Base-by-base conservation (phyloP, 306 rosid species). In the Ochetophila trinervis region DNA sequence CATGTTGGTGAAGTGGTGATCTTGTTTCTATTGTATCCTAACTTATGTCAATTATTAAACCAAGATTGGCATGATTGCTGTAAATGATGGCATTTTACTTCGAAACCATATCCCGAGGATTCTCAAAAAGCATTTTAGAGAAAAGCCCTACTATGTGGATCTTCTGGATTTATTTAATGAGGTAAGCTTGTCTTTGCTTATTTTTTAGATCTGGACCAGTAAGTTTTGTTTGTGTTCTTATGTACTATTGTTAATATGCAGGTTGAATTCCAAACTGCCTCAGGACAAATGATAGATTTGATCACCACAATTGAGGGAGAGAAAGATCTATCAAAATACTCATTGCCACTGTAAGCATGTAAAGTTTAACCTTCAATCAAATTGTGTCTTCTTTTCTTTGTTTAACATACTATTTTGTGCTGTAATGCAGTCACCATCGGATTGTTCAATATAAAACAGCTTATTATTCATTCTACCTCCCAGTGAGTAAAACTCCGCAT, bases 241-340 rank as follows among this genome's bases (percentile, higher is more conserved):
- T 7, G n/a, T 17, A 52, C 30, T 50, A 50, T 44, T 55, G 27
- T 70, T 12, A 4, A 69, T 67, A 24, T 49, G 44, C 69, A 91
- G 95, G 99, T 93, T 50, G 99, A 93, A 65, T 93, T 90, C 71
- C 99, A 90, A 80, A 93, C 99, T 53, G 85, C 94, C 72, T 86
- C 90, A 6, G 99, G 99, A 86, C 99, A 93, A 76, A 84, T 90
- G 99, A 90, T 93, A 48, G 99, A 93, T 80, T 74, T 93, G 71
- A 93, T 90, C 77, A 87, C 97, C 70, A 87, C 97, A 27, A 74
- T 83, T 32, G 94, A 87, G 76, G 97, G 99, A 71, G 99, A 88
- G 75, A 90, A 93, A 73, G 96, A 93, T 64, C 81, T 87, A 32
- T 87, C 90, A 19, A 93, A 93, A 70, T 90, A 86, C 87, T 84